These are phyloP conservation scores for Plasmodium malariae DNA, from an alignment of 169 alveolate genomes.

Conservation along the genomic window DNA sequence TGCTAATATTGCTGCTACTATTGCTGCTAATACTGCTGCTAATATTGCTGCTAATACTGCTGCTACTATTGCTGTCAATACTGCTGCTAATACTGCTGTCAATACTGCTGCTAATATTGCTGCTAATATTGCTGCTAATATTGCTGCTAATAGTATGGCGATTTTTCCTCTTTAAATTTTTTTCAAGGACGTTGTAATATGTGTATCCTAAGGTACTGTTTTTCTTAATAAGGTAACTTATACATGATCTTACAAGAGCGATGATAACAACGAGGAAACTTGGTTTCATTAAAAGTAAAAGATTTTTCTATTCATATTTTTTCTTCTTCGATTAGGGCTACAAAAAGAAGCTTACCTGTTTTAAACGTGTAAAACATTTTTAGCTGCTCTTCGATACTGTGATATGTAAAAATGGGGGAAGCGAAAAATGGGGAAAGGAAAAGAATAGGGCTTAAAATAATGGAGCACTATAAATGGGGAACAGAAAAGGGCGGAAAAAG, in stretches of 20 bases:
- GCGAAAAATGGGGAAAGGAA: neutral
- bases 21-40: neutral
- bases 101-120: too few relatives aligned
- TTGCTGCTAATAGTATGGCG: too few relatives aligned
- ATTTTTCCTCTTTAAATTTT: too few relatives aligned
- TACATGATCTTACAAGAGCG: constrained; percentile 21
- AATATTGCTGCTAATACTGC: neutral
- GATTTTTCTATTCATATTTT: constrained; percentile 6
- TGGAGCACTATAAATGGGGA: neutral
- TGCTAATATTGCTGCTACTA: neutral
- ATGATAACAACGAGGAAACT: constrained; percentile 14
- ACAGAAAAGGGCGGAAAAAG: too few relatives aligned
- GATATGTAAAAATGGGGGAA: neutral
- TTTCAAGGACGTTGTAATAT: too few relatives aligned
- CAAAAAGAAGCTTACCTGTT: too few relatives aligned
- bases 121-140: too few relatives aligned
- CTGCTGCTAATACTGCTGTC: neutral
- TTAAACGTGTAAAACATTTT: too few relatives aligned
- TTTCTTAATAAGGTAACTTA: constrained; percentile 25
- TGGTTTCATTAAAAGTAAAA: constrained; percentile 50
- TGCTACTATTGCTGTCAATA: neutral
- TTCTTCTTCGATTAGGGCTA: neutral
- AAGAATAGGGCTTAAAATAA: neutral
- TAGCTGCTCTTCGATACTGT: neutral
- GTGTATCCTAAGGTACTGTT: too few relatives aligned